These are phyloP conservation scores for Grammothele lineata DNA, from an alignment of 768 basidiomycete genomes.

Conservation along the genomic window DNA sequence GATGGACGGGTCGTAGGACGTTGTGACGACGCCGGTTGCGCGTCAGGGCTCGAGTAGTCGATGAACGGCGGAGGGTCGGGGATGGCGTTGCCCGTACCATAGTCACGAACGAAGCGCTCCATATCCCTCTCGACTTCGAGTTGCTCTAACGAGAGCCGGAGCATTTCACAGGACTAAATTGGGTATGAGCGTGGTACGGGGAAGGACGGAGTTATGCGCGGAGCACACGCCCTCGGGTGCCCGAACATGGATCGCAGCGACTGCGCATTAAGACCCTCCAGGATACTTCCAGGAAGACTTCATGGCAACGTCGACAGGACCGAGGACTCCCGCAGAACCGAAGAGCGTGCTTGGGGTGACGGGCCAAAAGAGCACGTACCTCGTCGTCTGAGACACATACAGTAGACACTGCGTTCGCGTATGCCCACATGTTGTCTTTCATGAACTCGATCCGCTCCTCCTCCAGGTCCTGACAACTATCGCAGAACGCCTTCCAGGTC, in stretches of 20 bases:
- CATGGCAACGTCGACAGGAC: too few relatives aligned
- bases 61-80: conserved; percentile 87
- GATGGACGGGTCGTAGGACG: conserved; percentile 55
- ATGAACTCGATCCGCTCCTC: conserved; percentile 92
- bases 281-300: too few relatives aligned
- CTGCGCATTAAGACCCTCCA: too few relatives aligned
- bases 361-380: conserved; percentile 43
- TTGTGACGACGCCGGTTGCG: conserved; percentile 55
- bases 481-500: conserved; percentile 93
- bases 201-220: background rate
- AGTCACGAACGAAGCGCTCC: conserved; percentile 83
- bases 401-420: conserved; percentile 93
- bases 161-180: conserved; percentile 81
- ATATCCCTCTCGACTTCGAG: conserved; percentile 87
- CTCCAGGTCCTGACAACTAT: conserved; percentile 92
- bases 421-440: conserved; percentile 95
- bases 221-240: too few relatives aligned
- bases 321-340: too few relatives aligned
- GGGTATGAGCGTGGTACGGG: conserved; percentile 1
- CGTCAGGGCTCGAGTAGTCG: conserved; percentile 69
- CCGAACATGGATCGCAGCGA: too few relatives aligned
- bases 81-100: conserved; percentile 84
- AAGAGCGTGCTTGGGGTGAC: too few relatives aligned
- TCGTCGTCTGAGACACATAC: conserved; percentile 96
- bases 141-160: conserved; percentile 82